A percentile compares a stretch with the other conserved stretches of the same genome.
These are phyloP conservation scores for Pseudogymnoascus sp. DNA, from an alignment of 2,329 filamentous ascomycete genomes.

Conservation along the genomic window DNA sequence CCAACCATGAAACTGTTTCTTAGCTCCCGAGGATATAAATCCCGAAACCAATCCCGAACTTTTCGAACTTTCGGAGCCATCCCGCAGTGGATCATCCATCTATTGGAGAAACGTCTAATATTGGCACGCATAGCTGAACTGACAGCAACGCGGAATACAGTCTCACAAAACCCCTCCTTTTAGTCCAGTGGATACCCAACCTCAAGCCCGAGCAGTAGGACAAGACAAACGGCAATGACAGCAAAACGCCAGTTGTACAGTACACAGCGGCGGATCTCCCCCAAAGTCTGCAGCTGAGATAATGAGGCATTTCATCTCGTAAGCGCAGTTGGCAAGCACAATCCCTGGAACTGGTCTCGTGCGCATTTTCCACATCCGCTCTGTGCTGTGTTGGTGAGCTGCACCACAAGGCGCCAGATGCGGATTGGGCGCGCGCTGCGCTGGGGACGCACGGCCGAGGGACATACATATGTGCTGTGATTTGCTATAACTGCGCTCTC, in stretches of 20 bases:
- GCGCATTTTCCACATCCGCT: not conserved
- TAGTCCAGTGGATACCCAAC: not conserved
- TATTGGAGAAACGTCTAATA: not conserved
- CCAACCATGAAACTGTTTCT: not conserved
- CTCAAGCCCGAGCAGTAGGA: not conserved
- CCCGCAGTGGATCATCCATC: not conserved
- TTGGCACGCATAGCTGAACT: not conserved
- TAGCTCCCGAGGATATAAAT: not conserved
- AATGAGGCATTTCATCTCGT: slow-evolving; percentile 6
- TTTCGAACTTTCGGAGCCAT: not conserved
- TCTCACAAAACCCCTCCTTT: not conserved
- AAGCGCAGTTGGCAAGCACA: not conserved
- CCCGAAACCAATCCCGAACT: not conserved
- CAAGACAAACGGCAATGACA: not conserved
- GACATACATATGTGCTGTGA: not conserved
- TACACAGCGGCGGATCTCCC: too few species aligned
- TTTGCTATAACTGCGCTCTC: not conserved
- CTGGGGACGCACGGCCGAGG: not conserved
- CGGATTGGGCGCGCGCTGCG: not conserved
- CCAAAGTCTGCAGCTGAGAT: not conserved
- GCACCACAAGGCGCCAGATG: not conserved
- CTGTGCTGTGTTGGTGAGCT: not conserved
- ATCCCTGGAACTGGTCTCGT: not conserved
- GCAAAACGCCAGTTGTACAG: not conserved
- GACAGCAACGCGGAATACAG: not conserved